A percentile compares a stretch with the other conserved stretches of the same genome.
These are phyloP conservation scores for Pyrenophora seminiperda DNA, from an alignment of 2,329 filamentous ascomycete genomes.

Conservation along the genomic window DNA sequence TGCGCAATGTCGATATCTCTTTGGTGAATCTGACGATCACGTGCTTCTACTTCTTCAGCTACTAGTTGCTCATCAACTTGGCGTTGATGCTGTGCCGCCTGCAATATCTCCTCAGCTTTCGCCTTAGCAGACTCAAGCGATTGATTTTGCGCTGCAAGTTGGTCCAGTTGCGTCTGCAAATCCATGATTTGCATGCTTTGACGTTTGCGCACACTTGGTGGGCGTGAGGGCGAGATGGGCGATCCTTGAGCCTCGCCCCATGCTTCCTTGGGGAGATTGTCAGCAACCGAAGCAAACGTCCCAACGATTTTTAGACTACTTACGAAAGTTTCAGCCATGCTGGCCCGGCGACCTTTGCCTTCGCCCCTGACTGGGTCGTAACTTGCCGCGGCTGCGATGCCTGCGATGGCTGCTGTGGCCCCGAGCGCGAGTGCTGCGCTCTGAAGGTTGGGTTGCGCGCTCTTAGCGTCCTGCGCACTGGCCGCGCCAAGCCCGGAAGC, in stretches of 20 bases:
- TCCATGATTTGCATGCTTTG: conserved; percentile 96
- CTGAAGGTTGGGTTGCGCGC: conserved; percentile 37
- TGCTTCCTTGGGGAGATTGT: conserved; percentile 71
- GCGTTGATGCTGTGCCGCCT: conserved; percentile 59
- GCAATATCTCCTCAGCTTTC: conserved; percentile 69
- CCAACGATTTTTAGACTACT: conserved; percentile 53
- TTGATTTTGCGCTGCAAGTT: conserved; percentile 83
- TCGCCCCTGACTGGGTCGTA: conserved; percentile 82
- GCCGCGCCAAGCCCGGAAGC: conserved; percentile 65
- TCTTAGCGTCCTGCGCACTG: conserved; percentile 46
- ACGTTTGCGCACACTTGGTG: conserved; percentile 92
- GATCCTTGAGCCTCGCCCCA: conserved; percentile 89
- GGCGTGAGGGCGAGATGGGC: conserved; percentile 88
- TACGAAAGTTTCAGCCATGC: conserved; percentile 92
- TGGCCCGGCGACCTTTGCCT: conserved; percentile 78
- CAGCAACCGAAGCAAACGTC: conserved; percentile 25
- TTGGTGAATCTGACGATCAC: conserved; percentile 74
- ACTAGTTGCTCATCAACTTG: conserved; percentile 57
- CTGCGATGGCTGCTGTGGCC: conserved; percentile 48
- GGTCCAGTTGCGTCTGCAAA: conserved; percentile 82
- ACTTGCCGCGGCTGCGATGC: conserved; percentile 59
- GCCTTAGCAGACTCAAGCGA: conserved; percentile 73
- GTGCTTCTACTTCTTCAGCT: conserved; percentile 63
- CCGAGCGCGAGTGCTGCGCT: conserved; percentile 42
- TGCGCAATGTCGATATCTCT: conserved; percentile 86